Evolutionary conservation across 805 yeast species (phyloP).

Genomic region (Schwanniomyces sp.): DNA sequence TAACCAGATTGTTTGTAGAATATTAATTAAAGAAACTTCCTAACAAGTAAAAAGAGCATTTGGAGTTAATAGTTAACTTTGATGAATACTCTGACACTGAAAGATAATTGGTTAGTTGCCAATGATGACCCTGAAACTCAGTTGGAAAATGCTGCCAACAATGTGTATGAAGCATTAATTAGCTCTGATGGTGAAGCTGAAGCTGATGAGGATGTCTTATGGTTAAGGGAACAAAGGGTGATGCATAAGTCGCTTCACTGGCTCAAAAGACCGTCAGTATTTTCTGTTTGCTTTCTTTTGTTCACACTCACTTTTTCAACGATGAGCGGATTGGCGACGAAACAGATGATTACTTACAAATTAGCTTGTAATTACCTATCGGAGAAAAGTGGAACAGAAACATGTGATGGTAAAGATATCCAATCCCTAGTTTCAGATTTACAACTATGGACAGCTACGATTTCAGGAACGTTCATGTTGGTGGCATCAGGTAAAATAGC

Average conservation of each 20-base stretch:
- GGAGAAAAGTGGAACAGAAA: constrained; percentile 4
- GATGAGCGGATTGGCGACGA: constrained; percentile 36
- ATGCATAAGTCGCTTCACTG: constrained; percentile 47
- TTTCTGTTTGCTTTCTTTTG: constrained; percentile 44
- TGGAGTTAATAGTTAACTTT: background rate
- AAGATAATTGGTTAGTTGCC: background rate
- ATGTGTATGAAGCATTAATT: constrained; percentile 42
- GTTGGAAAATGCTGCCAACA: constrained; percentile 31
- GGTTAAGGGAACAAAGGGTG: constrained; percentile 50
- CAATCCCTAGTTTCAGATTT: constrained; percentile 48
- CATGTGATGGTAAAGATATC: constrained; percentile 31
- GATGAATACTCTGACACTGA: background rate
- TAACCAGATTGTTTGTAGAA: background rate
- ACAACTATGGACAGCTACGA: constrained; percentile 43
- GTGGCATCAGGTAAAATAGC: constrained; percentile 56
- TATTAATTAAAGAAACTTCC: background rate
- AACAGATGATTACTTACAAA: constrained; percentile 36
- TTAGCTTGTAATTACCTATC: constrained; percentile 26
- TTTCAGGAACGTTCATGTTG: constrained; percentile 46
- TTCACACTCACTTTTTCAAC: constrained; percentile 44
- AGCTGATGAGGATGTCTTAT: constrained; percentile 42
- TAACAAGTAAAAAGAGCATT: background rate
- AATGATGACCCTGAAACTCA: constrained; percentile 7
- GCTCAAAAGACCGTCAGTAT: constrained; percentile 57
- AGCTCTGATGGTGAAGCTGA: constrained; percentile 28